Percentiles rank a stretch among this genome's conserved stretches.
Conservation (phyloP, 495 filamentous ascomycete genomes). For the Neurospora terricola region DNA sequence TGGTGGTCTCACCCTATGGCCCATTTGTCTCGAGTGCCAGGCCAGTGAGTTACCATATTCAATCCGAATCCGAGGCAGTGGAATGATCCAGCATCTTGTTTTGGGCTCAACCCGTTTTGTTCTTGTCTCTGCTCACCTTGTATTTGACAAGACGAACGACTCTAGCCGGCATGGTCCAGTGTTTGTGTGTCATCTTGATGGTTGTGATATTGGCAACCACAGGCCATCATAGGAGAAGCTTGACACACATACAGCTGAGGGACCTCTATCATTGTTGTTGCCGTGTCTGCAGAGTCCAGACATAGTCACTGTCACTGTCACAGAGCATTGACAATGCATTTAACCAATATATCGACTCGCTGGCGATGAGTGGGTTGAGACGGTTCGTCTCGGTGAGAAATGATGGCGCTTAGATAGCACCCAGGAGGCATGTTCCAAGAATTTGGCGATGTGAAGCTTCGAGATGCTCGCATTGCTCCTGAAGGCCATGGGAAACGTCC, state of each 20-base stretch:
- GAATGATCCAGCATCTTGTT: neutral
- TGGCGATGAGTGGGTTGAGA: neutral
- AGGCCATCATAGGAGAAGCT: neutral
- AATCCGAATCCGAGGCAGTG: neutral
- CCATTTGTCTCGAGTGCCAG: neutral
- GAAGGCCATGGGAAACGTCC: neutral
- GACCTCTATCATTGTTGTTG: neutral
- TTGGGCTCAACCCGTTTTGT: neutral
- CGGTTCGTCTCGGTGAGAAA: neutral
- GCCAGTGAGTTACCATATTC: neutral
- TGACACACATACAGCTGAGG: neutral
- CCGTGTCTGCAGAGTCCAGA: neutral
- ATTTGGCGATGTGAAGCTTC: neutral
- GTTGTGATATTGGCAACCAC: neutral
- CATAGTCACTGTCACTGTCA: slow-evolving; percentile 19
- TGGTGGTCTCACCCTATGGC: neutral
- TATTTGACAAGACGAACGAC: neutral
- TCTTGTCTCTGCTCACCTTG: neutral
- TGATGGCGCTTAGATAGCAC: neutral
- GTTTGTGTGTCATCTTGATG: neutral
- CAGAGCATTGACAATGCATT: slow-evolving; percentile 7
- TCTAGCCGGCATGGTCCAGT: neutral
- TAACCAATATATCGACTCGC: slow-evolving; percentile 1
- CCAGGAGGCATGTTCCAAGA: neutral
- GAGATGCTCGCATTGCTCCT: neutral